Evolutionary conservation across 495 filamentous ascomycete genomes (phyloP).

Genomic region (Aspergillus wentii): DNA sequence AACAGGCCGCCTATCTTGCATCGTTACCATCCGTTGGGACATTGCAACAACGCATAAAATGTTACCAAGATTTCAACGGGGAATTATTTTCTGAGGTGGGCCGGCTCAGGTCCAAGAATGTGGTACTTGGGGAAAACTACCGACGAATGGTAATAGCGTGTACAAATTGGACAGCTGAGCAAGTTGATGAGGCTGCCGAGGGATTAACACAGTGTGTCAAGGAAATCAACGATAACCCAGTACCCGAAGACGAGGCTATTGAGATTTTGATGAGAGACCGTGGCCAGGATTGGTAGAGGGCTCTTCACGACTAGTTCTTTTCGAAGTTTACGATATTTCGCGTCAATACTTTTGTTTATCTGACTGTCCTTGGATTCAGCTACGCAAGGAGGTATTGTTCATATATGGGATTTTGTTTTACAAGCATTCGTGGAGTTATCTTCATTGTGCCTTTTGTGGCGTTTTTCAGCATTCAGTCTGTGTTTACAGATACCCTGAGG

Average conservation of each 20-base stretch:
- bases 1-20: conserved; percentile 30
- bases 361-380: not conserved
- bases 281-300: conserved; percentile 42
- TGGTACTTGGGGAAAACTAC: conserved; percentile 41
- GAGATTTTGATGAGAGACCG: conserved; percentile 46
- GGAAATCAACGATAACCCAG: conserved; percentile 44
- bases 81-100: conserved; percentile 34
- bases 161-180: conserved; percentile 40
- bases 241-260: conserved; percentile 43
- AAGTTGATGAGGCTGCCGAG: conserved; percentile 44
- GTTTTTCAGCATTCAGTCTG: conserved; percentile 7
- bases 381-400: conserved; percentile 9
- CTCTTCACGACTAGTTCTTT: not conserved
- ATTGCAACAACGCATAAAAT: conserved; percentile 23
- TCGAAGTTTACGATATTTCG: too few species aligned
- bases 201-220: conserved; percentile 43
- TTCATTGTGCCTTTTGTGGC: not conserved
- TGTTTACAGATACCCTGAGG: conserved; percentile 20
- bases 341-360: conserved; percentile 1
- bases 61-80: conserved; percentile 32
- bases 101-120: conserved; percentile 38
- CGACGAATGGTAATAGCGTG: conserved; percentile 47
- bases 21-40: conserved; percentile 22
- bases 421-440: not conserved
- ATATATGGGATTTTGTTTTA: conserved; percentile 2